Conservation (phyloP, 495 filamentous ascomycete genomes). For the Ascodesmis nigricans region DNA sequence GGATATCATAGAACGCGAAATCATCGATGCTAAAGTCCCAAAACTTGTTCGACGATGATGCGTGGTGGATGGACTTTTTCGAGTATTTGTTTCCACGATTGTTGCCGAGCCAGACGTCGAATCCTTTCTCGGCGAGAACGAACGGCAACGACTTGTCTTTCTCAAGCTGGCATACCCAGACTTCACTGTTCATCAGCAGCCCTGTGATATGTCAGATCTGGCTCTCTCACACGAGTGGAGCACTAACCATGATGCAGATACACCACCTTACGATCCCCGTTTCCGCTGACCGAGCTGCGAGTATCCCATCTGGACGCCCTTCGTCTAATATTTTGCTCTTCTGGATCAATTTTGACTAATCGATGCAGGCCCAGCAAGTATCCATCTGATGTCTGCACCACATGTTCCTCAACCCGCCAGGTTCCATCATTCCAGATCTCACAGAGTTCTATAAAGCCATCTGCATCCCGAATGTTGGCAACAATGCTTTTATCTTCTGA, state of each 20-base stretch:
- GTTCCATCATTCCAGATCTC: conserved; percentile 41
- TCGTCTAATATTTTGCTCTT: conserved; percentile 45
- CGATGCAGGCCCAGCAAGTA: conserved; percentile 84
- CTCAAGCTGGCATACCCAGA: conserved; percentile 87
- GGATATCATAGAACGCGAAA: conserved; percentile 94
- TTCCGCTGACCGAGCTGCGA: conserved; percentile 29
- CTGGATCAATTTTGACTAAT: conserved; percentile 61
- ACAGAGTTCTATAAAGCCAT: conserved; percentile 84
- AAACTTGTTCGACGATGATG: conserved; percentile 55
- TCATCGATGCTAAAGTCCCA: conserved; percentile 98
- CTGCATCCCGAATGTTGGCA: conserved; percentile 33
- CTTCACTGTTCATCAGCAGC: conserved; percentile 94
- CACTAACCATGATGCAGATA: conserved; percentile 65
- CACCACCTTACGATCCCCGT: conserved; percentile 60
- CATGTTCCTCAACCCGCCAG: conserved; percentile 85
- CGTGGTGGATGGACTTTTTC: conserved; percentile 60
- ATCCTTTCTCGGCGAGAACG: conserved; percentile 70
- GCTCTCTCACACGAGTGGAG: not conserved
- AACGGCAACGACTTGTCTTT: conserved; percentile 71
- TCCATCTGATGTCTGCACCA: conserved; percentile 82
- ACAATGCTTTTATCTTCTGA: conserved; percentile 30
- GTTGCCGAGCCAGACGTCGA: conserved; percentile 96
- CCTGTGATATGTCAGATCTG: conserved; percentile 21
- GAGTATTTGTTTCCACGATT: conserved; percentile 98
- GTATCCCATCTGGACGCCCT: not conserved